Evolutionary conservation across 2,329 filamentous ascomycete species (phyloP), one percentile per base, ranked within the genome.

Genomic region (Cladorrhinum sp.): DNA sequence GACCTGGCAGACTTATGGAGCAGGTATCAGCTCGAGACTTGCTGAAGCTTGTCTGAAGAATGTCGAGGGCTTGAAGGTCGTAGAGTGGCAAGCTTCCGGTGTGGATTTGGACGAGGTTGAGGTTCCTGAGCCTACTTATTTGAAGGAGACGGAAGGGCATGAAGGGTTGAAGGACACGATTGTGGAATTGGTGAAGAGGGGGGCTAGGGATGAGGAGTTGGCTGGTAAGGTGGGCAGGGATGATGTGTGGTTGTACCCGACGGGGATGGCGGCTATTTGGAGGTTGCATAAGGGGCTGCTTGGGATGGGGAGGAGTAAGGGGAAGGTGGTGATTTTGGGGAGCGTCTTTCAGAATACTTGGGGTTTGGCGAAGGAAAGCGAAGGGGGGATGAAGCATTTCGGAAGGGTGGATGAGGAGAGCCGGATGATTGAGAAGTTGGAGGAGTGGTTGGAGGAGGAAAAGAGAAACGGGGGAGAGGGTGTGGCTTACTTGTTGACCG

Each of bases 211-310:
- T 5, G 60, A 68, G 1, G 65, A 64, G 5, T 22, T 45, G 41
- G 41, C 41, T 4, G 65, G 27, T 4, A 27, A 68, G n/a, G 68
- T 73, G 1, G 57, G n/a, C 0, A 58, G 64, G 3, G 71, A 72
- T 2, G 81, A 85, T 62, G 76, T 86, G 1, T 83, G 76, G 54
- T 71, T 86, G 20, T 85, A 80, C 65, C 76, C 78, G 4, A 80
- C 80, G 0, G 83, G 83, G 24, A 85, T 85, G 82, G 77, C 77
- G 0, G 75, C 78, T 24, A 77, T 86, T 10, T 81, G 77, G 58
- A 70, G 76, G 23, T 62, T 75, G 1, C 78, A 78, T 36, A 72
- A 73, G 45, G 70, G 74, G 2, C 66, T 83, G 9, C 61, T 72
- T 2, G 65, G 69, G 24, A 65, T 73, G 27, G 71, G 74, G 1